These are phyloP conservation scores for Ceratobasidium sp. DNA, from an alignment of 1,284 basidiomycete species.

Conservation along the genomic window DNA sequence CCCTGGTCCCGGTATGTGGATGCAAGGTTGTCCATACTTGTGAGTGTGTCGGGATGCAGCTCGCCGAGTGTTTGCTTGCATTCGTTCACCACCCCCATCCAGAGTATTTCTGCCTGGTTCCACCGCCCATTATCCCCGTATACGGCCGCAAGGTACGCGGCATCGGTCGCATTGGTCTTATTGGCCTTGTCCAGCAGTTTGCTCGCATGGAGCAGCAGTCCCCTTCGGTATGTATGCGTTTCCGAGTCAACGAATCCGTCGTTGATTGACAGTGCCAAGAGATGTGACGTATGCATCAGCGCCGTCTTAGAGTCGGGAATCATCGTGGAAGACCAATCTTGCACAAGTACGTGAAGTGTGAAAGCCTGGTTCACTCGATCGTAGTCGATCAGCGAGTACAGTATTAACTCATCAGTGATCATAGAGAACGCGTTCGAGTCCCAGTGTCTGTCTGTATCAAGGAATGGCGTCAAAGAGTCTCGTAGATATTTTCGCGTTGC, in stretches of 20 bases:
- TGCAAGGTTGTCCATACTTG: no score
- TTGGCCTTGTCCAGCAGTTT: background rate
- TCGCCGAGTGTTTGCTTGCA: background rate
- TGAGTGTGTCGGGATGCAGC: background rate
- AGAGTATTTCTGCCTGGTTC: background rate
- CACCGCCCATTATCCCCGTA: background rate
- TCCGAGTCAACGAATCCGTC: background rate
- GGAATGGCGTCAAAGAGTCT: background rate
- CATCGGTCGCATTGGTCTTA: no score
- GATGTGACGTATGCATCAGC: background rate
- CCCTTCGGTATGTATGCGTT: background rate
- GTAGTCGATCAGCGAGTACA: no score
- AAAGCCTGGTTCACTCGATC: conserved; percentile 11
- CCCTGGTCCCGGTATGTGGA: no score
- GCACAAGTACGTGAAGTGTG: background rate
- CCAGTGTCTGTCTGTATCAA: background rate
- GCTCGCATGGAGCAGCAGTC: background rate
- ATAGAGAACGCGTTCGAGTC: background rate
- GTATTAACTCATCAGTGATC: background rate
- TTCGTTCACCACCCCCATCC: background rate
- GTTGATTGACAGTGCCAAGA: conserved; percentile 49
- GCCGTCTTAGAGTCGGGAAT: background rate
- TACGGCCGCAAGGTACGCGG: background rate
- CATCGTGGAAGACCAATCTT: conserved; percentile 7
- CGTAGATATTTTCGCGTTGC: background rate